Base-by-base conservation (phyloP, 116 monocot species). In the Iris pallida region DNA sequence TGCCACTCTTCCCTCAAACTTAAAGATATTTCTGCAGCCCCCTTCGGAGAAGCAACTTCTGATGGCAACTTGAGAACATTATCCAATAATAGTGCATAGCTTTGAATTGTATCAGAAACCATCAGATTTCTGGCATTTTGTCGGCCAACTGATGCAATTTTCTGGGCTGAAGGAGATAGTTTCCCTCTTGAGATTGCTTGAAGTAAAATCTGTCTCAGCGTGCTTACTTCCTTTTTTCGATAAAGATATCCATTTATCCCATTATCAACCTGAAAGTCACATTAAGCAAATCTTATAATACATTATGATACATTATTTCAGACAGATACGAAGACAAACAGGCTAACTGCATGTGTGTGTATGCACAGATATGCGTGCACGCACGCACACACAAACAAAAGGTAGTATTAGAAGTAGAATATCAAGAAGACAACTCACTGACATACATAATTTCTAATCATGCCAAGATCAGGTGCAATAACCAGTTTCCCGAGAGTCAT, bases 381-480 rank as follows among this genome's bases (percentile, higher is more conserved):
- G 30, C 30, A 45, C 45, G 17, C 7, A 45, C 8, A 52, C 14
- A 14, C 14, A 8, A 52, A 14, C 6, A 52, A 52, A 14, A 10
- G 7, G 48, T 8, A 48, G 64, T 9, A 19, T 52, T 14, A 47
- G 48, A 47, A 10, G 13, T 0, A 62, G 17, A 62, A 70, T 14
- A 66, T n/a, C 40, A 5, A 62, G 52, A 61, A 78, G 47, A 63
- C 16, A 41, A 42, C 18, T 51, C 42, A 70, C 11, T 42, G 68
- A 71, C 88, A 51, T 90, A 95, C 95, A 80, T 95, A 74, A 78
- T 91, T 88, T 56, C 51, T 72, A 61, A 95, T 90, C 63, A 86
- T 83, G 53, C n/a, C 55, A 48, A 95, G 86, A 67, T 95, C 84
- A 40, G 95, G 90, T 78, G 95, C 95, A 74, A 95, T 62, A 51